Evolutionary conservation across 1,139 yeast species (phyloP), one percentile per base, ranked within the genome.

Genomic region (Saccharomyces hybrid): DNA sequence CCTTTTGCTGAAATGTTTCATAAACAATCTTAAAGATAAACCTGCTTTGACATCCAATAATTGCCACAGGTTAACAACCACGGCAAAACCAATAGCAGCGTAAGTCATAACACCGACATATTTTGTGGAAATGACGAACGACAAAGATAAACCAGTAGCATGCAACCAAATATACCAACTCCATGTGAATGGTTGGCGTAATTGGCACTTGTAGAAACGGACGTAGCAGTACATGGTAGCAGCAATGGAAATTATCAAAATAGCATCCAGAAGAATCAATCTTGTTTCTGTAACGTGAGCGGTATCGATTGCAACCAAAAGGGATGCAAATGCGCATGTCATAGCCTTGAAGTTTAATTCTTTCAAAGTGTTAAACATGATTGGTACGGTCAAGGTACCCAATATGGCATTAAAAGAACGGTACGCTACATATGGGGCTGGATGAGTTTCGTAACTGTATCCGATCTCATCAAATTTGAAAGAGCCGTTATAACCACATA

Each of bases 31-130:
- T 54, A 89, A 62, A 1, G 90, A 72, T 56, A 88, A 76, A 0
- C 96, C 96, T 38, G 79, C 78, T 57, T 78, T 78, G 65, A 82
- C 74, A 65, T 93, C 98, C 52, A 91, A 75, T 63, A 93, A 75
- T 57, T 80, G 78, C 97, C 98, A 95, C 64, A 95, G 77, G 69
- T 95, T 98, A 66, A 85, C 79, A 5, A 81, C 63, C 4, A 93
- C 98, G 14, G 96, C 96, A 57, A 80, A 71, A 34, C 99, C 99
- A 62, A 93, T 80, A 55, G 96, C 85, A 54, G 84, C 77, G 70
- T 85, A 93, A 1, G 98, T 90, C 75, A 93, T 86, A 4, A 87
- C 86, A 68, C 99, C 99, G 38, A 93, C 96, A 68, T 93, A 95
- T 71, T 93, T 93, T 54, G 98, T 91, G 48, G 96, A 84, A 58